Base-by-base conservation (phyloP, 2,329 filamentous ascomycete genomes). In the Gaeumannomyces sp. region DNA sequence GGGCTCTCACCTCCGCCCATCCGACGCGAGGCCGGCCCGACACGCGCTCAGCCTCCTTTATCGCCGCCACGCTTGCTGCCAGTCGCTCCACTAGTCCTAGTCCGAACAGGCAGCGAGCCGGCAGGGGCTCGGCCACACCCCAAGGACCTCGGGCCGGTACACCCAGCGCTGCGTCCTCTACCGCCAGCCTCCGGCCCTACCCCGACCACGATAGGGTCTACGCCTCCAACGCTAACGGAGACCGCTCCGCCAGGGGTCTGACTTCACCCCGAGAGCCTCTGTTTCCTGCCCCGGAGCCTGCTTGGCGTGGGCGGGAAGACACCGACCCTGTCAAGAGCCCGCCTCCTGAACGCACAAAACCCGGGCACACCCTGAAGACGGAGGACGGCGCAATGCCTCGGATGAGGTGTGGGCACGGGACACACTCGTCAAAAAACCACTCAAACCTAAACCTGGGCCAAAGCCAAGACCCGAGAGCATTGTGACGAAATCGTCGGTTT, bases 51-150 rank as follows among this genome's bases (percentile, higher is more conserved):
- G 81, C 86, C 7, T 89, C 85, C 6, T 83, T 84, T 67, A 84
- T 88, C 67, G 86, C 86, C 16, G 86, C 86, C 16, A 85, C 81
- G 35, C 75, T 87, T 31, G 86, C 85, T 2, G 88, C 87, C 27
- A 87, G 85, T 64, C 79, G 88, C 72, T 84, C 85, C 22, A 81
- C 79, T 31, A 85, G 85, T 68, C 78, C 82, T 5, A 82, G 74
- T 65, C 80, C 77, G 31, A 81, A 78, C 65, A 76, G 70, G 62
- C 70, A 74, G 59, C 45, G 45, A n/a, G 45, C 45, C 6, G 45
- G 45, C 45, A 70, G 72, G 62, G 72, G 76, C 45, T 73, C 35
- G 25, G 35, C 57, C 33, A 60, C 33, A 7, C 50, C 59, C n/a
- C 50, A 45, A 65, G 56, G 60, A 35, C 27, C 22, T 28, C 33